Evolutionary conservation across 225 moss, liverwort and hornwort genomes (phyloP).

Genomic region (Sphagnum tenellum): DNA sequence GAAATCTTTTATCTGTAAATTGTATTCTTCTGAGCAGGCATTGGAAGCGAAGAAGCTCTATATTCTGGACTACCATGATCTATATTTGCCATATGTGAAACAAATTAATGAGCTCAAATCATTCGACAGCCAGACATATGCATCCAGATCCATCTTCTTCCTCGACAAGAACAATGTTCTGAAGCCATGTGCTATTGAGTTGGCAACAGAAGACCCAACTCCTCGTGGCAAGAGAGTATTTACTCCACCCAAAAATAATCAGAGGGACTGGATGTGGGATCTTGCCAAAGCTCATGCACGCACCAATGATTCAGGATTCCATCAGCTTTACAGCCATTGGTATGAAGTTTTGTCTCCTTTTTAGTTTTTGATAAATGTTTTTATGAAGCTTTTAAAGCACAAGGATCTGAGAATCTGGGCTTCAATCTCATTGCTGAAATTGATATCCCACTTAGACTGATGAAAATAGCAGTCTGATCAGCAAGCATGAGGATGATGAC

Average conservation of each 20-base stretch:
- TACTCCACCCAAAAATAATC: background rate
- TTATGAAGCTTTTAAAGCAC: no score
- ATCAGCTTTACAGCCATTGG: conserved; percentile 7
- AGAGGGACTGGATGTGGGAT: background rate
- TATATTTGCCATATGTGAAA: conserved; percentile 47
- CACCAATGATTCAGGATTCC: background rate
- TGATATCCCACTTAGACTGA: background rate
- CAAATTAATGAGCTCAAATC: conserved; percentile 17
- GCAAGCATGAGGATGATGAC: no score
- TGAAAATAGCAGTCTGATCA: no score
- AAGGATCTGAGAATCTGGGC: no score
- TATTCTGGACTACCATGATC: conserved; percentile 60
- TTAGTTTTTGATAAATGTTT: background rate
- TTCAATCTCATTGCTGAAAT: no score
- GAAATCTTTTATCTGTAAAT: no score
- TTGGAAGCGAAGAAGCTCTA: conserved; percentile 44
- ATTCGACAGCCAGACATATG: conserved; percentile 16
- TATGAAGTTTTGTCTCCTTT: background rate
- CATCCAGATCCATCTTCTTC: conserved; percentile 6
- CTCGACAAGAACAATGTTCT: background rate
- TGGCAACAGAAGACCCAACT: background rate
- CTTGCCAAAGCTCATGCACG: conserved; percentile 3
- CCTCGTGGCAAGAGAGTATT: background rate
- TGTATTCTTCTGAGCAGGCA: conserved; percentile 22
- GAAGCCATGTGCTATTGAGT: conserved; percentile 4